A percentile compares a stretch with the other conserved stretches of the same genome.
These are phyloP conservation scores for Trichomonas vaginalis DNA, from an alignment of 208 protist genomes.

Conservation along the genomic window DNA sequence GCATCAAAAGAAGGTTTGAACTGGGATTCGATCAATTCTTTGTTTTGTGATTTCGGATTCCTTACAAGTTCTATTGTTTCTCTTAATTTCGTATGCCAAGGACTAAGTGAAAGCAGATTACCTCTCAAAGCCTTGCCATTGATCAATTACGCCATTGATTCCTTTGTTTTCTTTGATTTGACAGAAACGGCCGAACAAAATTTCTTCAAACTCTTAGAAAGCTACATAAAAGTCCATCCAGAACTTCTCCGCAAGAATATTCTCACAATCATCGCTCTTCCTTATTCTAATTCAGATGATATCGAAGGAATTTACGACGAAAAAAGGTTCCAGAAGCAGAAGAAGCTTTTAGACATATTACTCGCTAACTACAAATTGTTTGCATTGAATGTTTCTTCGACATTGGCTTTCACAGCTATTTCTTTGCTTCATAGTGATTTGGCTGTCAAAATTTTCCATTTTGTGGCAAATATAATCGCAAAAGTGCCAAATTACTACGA, in stretches of 20 bases:
- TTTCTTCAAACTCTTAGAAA: neutral
- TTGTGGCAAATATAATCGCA: neutral
- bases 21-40: neutral
- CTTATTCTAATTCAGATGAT: neutral
- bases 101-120: neutral
- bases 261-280: neutral
- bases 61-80: neutral
- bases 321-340: neutral
- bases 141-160: neutral
- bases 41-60: neutral
- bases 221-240: neutral
- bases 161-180: neutral
- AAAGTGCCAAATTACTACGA: neutral
- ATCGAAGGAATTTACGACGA: neutral
- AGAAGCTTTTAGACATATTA: neutral
- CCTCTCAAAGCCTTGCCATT: neutral
- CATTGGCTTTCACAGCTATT: neutral
- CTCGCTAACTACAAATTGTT: neutral
- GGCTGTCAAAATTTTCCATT: neutral
- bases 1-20: neutral
- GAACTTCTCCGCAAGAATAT: neutral
- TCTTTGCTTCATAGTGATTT: neutral
- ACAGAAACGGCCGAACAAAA: neutral
- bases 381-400: too few relatives aligned
- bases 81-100: neutral